phyloP scores from a whole-genome alignment of 2,329 filamentous ascomycete genomes.

The Fusarium burgessii region DNA sequence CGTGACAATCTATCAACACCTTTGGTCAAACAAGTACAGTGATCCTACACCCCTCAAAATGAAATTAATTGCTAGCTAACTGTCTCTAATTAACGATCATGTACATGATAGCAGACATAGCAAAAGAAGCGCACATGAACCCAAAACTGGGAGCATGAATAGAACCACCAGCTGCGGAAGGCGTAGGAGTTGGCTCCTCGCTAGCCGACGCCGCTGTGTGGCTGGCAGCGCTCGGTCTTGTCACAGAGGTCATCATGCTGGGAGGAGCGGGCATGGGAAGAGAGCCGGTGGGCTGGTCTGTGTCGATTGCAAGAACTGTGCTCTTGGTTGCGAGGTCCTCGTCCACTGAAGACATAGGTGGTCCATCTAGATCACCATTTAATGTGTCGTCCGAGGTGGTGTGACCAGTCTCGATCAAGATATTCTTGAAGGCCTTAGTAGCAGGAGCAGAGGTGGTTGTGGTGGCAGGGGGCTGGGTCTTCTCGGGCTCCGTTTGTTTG shows the following conservation, averaged over 20 bases:
- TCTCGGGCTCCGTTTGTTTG: slow-evolving; percentile 13
- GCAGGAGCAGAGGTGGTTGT: slow-evolving; percentile 8
- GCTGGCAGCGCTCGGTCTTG: slow-evolving; percentile 11
- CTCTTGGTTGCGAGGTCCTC: slow-evolving; percentile 39
- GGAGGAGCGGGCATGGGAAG: slow-evolving; percentile 30
- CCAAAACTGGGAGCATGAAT: slow-evolving; percentile 25
- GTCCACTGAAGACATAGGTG: slow-evolving; percentile 26
- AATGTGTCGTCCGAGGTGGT: not conserved
- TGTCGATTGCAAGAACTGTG: slow-evolving; percentile 38
- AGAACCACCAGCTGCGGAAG: slow-evolving; percentile 26
- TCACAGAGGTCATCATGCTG: slow-evolving; percentile 28
- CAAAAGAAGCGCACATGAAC: slow-evolving; percentile 34
- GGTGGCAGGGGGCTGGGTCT: slow-evolving; percentile 9
- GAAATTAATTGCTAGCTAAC: not conserved
- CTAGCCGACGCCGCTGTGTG: slow-evolving; percentile 5
- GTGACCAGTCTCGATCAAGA: slow-evolving; percentile 29
- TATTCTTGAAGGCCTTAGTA: slow-evolving; percentile 29
- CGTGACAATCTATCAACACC: slow-evolving; percentile 10
- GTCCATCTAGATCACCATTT: slow-evolving; percentile 16
- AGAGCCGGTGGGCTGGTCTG: slow-evolving; percentile 35
- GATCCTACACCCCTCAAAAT: not conserved
- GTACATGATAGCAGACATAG: slow-evolving; percentile 34
- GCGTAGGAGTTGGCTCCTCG: slow-evolving; percentile 21
- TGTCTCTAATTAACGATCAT: slow-evolving; percentile 29
- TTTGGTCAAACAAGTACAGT: slow-evolving; percentile 13